phyloP scores from a whole-genome alignment of 2,329 filamentous ascomycete species.

The Gnomoniopsis sp. region DNA sequence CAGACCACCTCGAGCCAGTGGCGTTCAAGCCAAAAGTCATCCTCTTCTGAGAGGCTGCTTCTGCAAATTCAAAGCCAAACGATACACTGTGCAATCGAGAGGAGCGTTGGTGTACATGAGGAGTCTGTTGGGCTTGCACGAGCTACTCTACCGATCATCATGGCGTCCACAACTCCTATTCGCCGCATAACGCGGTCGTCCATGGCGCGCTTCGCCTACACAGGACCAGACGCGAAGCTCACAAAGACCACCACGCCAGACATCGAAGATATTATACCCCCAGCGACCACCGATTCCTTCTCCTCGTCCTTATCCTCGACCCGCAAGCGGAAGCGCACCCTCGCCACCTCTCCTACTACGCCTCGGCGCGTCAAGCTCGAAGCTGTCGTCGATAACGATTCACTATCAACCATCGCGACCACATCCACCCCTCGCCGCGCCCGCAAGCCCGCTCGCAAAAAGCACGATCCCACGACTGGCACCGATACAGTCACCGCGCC shows the following conservation, averaged over 20 bases:
- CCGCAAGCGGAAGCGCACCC: slow-evolving; percentile 29
- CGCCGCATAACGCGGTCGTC: slow-evolving; percentile 48
- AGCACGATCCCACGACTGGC: slow-evolving; percentile 22
- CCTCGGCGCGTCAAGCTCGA: neutral
- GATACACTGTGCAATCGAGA: neutral
- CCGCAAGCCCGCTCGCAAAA: slow-evolving; percentile 36
- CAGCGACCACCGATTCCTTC: neutral
- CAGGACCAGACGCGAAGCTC: slow-evolving; percentile 23
- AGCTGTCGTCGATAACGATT: neutral
- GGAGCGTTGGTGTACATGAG: neutral
- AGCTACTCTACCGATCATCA: neutral
- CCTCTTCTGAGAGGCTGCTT: neutral
- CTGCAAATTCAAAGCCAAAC: neutral
- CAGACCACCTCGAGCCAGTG: neutral
- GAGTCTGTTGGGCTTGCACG: neutral
- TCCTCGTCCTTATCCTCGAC: slow-evolving; percentile 18
- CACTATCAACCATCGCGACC: slow-evolving; percentile 12
- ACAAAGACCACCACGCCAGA: slow-evolving; percentile 24
- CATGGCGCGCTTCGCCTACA: slow-evolving; percentile 45
- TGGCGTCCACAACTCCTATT: slow-evolving; percentile 24
- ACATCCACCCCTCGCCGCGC: slow-evolving; percentile 17
- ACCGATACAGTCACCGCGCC: slow-evolving; percentile 55
- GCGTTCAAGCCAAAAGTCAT: slow-evolving; percentile 17
- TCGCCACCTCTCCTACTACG: neutral
- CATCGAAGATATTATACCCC: slow-evolving; percentile 31